A percentile compares a stretch with the other conserved stretches of the same genome.
These are phyloP conservation scores for Phyllosticta paracitricarpa DNA, from an alignment of 2,329 filamentous ascomycete genomes.

Conservation along the genomic window DNA sequence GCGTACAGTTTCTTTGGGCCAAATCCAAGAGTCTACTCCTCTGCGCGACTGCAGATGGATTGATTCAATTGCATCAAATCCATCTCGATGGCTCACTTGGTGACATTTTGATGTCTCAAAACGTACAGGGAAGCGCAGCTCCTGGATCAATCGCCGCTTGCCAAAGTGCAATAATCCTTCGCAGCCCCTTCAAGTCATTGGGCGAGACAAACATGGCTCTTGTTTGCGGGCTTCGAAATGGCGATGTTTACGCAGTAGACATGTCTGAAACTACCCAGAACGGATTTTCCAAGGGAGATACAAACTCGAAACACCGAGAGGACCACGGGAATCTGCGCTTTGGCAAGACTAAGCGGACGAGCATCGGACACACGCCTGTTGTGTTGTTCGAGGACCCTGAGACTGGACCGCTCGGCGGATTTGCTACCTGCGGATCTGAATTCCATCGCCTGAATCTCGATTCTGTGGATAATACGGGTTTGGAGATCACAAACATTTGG, in stretches of 20 bases:
- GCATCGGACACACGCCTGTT: constrained; percentile 4
- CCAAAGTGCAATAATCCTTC: constrained; percentile 8
- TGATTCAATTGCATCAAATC: constrained; percentile 3
- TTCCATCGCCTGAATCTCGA: constrained; percentile 24
- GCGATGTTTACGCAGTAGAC: constrained; percentile 15
- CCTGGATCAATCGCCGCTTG: constrained; percentile 6
- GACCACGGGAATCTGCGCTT: background rate
- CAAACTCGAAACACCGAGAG: background rate
- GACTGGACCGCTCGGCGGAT: constrained; percentile 20
- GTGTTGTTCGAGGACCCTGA: constrained; percentile 11
- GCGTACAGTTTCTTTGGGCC: background rate
- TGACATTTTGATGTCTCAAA: background rate
- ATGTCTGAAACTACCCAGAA: background rate
- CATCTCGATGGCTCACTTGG: constrained; percentile 1
- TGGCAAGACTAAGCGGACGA: background rate
- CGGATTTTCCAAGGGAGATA: background rate
- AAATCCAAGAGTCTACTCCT: background rate
- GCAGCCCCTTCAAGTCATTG: background rate
- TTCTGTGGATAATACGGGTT: background rate
- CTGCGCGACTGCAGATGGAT: constrained; percentile 7
- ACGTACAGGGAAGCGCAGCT: constrained; percentile 1
- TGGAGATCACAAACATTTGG: constrained; percentile 28
- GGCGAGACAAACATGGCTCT: constrained; percentile 11
- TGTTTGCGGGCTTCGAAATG: constrained; percentile 28
- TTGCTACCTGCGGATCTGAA: constrained; percentile 30